Percentiles rank a stretch among this genome's conserved stretches.
phyloP scores from a whole-genome alignment of 257 asterid species.

The Fraxinus quadrangulata region DNA sequence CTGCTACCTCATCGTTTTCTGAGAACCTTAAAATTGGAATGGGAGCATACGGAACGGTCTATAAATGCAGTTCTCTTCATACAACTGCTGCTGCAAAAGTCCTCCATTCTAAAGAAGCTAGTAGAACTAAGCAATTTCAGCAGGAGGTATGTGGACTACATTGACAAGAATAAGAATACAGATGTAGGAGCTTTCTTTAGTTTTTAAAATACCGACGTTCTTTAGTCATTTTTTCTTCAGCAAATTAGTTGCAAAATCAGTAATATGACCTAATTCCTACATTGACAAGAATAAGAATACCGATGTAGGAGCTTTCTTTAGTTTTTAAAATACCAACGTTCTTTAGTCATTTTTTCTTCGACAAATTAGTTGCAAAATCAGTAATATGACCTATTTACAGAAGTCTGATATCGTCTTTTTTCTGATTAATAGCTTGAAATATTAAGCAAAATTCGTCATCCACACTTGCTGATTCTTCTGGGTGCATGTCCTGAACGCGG shows the following conservation, averaged over 20 bases:
- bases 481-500: conserved; percentile 81
- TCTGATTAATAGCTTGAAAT: conserved; percentile 60
- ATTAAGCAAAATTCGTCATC: conserved; percentile 79
- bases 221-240: background rate
- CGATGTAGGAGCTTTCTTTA: background rate
- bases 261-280: conserved; percentile 11
- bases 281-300: background rate
- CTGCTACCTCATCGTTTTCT: conserved; percentile 71
- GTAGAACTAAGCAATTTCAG: conserved; percentile 64
- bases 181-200: background rate
- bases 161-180: background rate
- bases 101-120: conserved; percentile 62
- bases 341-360: background rate
- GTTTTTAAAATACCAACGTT: too few species aligned
- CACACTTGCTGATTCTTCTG: conserved; percentile 79
- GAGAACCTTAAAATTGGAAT: conserved; percentile 73
- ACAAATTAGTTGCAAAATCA: background rate
- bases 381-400: conserved; percentile 16
- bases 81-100: conserved; percentile 83
- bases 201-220: too few species aligned
- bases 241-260: background rate
- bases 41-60: conserved; percentile 92
- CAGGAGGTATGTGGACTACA: conserved; percentile 64
- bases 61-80: conserved; percentile 77
- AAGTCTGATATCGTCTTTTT: conserved; percentile 22